Conservation (phyloP, 805 yeast species). For the Cyberlindnera misumaiensis region DNA sequence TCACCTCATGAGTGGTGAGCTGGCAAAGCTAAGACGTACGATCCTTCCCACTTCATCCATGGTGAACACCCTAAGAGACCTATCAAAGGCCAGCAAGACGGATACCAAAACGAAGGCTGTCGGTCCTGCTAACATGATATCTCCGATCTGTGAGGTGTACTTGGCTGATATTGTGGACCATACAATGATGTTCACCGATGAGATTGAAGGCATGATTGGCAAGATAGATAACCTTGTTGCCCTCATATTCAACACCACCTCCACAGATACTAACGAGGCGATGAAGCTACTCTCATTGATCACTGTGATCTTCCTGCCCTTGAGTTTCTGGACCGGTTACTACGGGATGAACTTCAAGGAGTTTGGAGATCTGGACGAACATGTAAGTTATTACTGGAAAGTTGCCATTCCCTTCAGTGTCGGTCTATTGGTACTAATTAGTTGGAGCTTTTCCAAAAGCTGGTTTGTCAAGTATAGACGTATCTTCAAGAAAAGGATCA, state of each 20-base stretch:
- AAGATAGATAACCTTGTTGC: constrained; percentile 45
- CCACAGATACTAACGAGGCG: constrained; percentile 47
- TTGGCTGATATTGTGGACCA: constrained; percentile 54
- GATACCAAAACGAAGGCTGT: neutral
- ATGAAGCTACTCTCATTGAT: constrained; percentile 48
- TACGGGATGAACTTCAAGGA: constrained; percentile 40
- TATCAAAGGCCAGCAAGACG: constrained; percentile 17
- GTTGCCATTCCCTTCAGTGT: constrained; percentile 31
- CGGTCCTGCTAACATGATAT: constrained; percentile 19
- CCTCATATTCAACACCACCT: constrained; percentile 50
- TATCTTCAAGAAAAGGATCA: constrained; percentile 2
- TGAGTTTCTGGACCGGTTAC: constrained; percentile 56
- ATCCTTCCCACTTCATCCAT: constrained; percentile 42
- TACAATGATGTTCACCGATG: constrained; percentile 42
- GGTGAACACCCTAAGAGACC: constrained; percentile 39
- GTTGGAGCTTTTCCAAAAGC: constrained; percentile 23
- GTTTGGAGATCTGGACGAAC: constrained; percentile 28
- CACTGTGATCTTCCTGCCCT: constrained; percentile 51
- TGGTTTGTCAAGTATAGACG: constrained; percentile 8
- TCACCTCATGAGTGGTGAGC: constrained; percentile 47
- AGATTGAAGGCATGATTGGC: constrained; percentile 46
- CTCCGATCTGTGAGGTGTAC: constrained; percentile 40
- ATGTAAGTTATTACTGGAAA: constrained; percentile 26
- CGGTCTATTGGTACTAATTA: constrained; percentile 29
- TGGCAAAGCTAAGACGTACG: constrained; percentile 39